Percentiles rank a stretch among this genome's conserved stretches.
These are phyloP conservation scores for Fusarium acutatum DNA, from an alignment of 2,329 filamentous ascomycete genomes.

Conservation along the genomic window DNA sequence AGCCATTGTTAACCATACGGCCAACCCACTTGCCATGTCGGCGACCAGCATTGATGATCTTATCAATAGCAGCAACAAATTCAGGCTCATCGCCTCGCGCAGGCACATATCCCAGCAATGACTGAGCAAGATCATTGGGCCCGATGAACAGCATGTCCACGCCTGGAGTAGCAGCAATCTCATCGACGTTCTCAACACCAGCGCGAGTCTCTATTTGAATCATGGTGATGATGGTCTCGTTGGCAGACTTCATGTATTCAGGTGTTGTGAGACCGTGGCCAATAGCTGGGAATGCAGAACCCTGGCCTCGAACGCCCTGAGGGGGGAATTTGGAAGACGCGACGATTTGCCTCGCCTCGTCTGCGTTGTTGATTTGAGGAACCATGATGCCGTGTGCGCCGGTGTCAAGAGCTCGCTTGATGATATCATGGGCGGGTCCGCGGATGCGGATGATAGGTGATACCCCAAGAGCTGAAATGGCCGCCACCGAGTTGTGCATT, in stretches of 20 bases:
- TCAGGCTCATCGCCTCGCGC: conserved; percentile 57
- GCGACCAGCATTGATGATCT: conserved; percentile 54
- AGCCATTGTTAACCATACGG: conserved; percentile 57
- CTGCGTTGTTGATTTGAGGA: conserved; percentile 53
- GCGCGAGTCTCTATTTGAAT: conserved; percentile 56
- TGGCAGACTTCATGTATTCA: conserved; percentile 54
- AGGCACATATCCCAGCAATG: conserved; percentile 53
- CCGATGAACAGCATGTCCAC: conserved; percentile 56
- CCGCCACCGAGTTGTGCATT: conserved; percentile 7
- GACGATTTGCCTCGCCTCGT: conserved; percentile 52
- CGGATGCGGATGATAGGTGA: conserved; percentile 26
- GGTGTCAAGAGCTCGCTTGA: conserved; percentile 55
- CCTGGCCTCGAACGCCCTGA: conserved; percentile 53
- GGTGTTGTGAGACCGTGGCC: conserved; percentile 49
- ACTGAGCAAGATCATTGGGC: conserved; percentile 53
- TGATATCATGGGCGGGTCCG: conserved; percentile 43
- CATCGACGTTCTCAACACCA: conserved; percentile 56
- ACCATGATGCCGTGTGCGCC: conserved; percentile 56
- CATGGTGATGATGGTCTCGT: conserved; percentile 54
- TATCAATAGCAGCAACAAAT: conserved; percentile 56
- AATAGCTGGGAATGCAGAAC: conserved; percentile 54
- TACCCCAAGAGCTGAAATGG: conserved; percentile 8
- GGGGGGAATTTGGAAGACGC: conserved; percentile 55
- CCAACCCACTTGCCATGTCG: conserved; percentile 61
- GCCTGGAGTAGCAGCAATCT: conserved; percentile 49